Evolutionary conservation across 2,329 filamentous ascomycete species (phyloP).

Genomic region (Penicillium sp.): DNA sequence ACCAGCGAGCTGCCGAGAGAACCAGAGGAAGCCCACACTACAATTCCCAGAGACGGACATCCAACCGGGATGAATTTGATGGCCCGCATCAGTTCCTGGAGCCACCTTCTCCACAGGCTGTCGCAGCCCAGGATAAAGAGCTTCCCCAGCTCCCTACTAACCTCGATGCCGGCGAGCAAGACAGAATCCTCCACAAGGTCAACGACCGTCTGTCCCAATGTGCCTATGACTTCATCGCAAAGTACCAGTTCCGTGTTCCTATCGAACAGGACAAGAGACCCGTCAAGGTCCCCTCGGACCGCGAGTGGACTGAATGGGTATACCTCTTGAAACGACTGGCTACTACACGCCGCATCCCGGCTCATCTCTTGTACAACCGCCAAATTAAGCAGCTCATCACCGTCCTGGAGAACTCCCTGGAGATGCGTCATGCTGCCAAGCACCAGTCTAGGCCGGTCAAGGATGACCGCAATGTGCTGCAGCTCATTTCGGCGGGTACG

Average conservation of each 20-base stretch:
- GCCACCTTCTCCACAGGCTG: conserved; percentile 67
- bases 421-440: conserved; percentile 83
- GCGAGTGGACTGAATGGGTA: conserved; percentile 91
- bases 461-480: conserved; percentile 84
- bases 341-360: conserved; percentile 81
- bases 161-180: conserved; percentile 79
- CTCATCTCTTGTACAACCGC: conserved; percentile 79
- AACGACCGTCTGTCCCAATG: conserved; percentile 83
- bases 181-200: conserved; percentile 74
- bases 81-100: conserved; percentile 80
- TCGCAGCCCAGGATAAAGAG: conserved; percentile 75
- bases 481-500: conserved; percentile 81
- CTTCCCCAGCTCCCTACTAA: conserved; percentile 80
- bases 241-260: conserved; percentile 87
- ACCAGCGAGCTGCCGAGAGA: conserved; percentile 34
- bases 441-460: conserved; percentile 80
- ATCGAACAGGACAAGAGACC: conserved; percentile 78
- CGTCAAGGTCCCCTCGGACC: conserved; percentile 70
- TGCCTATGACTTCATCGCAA: conserved; percentile 86
- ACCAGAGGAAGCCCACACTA: conserved; percentile 36
- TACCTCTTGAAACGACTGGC: conserved; percentile 81
- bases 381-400: conserved; percentile 92
- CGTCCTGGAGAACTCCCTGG: conserved; percentile 81
- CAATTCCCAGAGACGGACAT: conserved; percentile 64
- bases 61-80: conserved; percentile 86